Evolutionary conservation across 257 asterid genomes (phyloP), one percentile per base, ranked within the genome.

Genomic region (Galeopsis tetrahit): DNA sequence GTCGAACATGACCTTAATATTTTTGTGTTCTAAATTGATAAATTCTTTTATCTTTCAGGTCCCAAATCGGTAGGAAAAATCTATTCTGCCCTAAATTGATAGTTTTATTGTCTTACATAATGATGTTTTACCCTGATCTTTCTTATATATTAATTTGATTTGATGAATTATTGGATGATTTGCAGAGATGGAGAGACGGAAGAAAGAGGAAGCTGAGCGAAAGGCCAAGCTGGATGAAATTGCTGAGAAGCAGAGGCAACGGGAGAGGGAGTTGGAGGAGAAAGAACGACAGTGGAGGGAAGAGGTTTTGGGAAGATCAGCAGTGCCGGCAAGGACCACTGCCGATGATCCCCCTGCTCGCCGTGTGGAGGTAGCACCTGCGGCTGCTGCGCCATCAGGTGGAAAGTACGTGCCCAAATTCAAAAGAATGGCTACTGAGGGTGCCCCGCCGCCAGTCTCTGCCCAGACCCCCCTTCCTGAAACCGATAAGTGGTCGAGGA

Each of bases 221-320:
- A 73, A 55, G 78, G 72, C 72, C 1, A 73, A 73, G 67, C 72
- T 73, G 59, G 78, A 73, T 55, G 78, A 73, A 42, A 73, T 73
- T 9, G 78, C 78, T 55, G 78, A 73, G 33, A 73, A 73, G 15
- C 78, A 73, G 56, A 64, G 72, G 67, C 78, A 73, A 52, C 60
- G 78, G 31, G 72, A 64, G 72, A 53, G 78, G 34, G 78, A 73
- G 66, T 40, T 73, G 59, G 78, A 73, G 51, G 78, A 73, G 33
- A 73, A 73, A 56, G 78, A 65, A 33, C 53, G 72, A 59, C 78
- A 42, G 31, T 14, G 78, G 66, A 64, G 58, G 72, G 78, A 64
- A 55, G 78, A 66, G 59, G 46, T 73, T 2, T 42, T 73, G 40
- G 66, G 72, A 32, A 72, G 52, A 36, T 72, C 76, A 5, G 55